Evolutionary conservation across 2,329 filamentous ascomycete species (phyloP).

Genomic region (Pseudogymnoascus sp.): DNA sequence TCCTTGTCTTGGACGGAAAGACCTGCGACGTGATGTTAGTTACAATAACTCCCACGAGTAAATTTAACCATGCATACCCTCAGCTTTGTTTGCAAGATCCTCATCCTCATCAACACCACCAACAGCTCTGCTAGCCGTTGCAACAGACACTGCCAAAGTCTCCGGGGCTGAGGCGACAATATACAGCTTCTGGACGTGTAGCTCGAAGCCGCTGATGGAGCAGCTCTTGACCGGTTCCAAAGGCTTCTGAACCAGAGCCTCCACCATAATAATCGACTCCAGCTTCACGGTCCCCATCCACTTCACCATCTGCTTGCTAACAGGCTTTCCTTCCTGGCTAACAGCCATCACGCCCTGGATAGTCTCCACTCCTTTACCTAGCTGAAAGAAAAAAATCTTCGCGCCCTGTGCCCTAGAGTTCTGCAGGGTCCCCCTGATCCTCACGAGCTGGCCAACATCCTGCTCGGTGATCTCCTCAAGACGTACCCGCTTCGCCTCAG

Average conservation of each 20-base stretch:
- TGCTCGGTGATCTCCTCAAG: constrained; percentile 57
- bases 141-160: constrained; percentile 50
- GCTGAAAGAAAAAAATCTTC: constrained; percentile 84
- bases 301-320: constrained; percentile 89
- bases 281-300: constrained; percentile 67
- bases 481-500: constrained; percentile 46
- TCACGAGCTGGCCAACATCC: constrained; percentile 61
- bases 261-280: constrained; percentile 76
- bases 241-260: constrained; percentile 73
- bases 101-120: constrained; percentile 53
- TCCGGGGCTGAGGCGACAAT: constrained; percentile 58
- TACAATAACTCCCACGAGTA: not conserved
- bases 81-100: constrained; percentile 31
- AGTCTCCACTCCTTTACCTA: constrained; percentile 65
- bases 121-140: constrained; percentile 45
- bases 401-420: constrained; percentile 83
- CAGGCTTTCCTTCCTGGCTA: constrained; percentile 51
- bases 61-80: constrained; percentile 28
- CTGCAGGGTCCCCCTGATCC: constrained; percentile 73
- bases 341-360: constrained; percentile 74
- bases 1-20: constrained; percentile 36
- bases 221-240: constrained; percentile 84
- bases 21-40: constrained; percentile 12
- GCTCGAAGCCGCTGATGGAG: constrained; percentile 68
- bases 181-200: constrained; percentile 82